Conservation (phyloP, 805 yeast genomes). For the Wickerhamiella sorbophila region DNA sequence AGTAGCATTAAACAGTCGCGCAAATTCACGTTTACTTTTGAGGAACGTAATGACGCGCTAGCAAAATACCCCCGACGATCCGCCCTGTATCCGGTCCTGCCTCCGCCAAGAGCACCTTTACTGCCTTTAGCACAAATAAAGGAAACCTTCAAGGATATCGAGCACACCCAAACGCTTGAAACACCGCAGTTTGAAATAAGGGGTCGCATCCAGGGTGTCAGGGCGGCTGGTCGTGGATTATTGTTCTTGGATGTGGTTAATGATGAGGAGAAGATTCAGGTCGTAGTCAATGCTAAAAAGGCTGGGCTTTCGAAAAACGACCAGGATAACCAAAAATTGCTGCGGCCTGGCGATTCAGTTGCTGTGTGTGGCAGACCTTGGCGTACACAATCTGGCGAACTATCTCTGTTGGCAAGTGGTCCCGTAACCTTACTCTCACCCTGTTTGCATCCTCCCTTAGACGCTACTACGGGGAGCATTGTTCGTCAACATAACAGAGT, state of each 20-base stretch:
- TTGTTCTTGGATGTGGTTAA: conserved; percentile 55
- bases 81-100: conserved; percentile 8
- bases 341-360: conserved; percentile 63
- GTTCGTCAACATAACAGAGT: conserved; percentile 55
- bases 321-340: conserved; percentile 27
- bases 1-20: conserved; percentile 2
- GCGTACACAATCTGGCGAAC: conserved; percentile 60
- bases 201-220: conserved; percentile 45
- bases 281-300: conserved; percentile 42
- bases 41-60: conserved; percentile 13
- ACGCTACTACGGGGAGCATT: conserved; percentile 38
- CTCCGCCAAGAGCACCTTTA: not conserved
- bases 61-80: not conserved
- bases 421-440: conserved; percentile 48
- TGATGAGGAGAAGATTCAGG: conserved; percentile 44
- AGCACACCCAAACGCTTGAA: conserved; percentile 7
- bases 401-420: conserved; percentile 47
- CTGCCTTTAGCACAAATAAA: not conserved
- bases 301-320: conserved; percentile 31
- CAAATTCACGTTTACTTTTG: conserved; percentile 10
- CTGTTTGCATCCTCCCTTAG: conserved; percentile 56
- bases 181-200: conserved; percentile 9
- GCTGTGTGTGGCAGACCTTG: conserved; percentile 59
- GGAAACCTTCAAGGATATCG: conserved; percentile 1
- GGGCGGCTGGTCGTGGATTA: conserved; percentile 57